Evolutionary conservation across 1,139 yeast species (phyloP).

Genomic region (Suhomyces coccinellae): DNA sequence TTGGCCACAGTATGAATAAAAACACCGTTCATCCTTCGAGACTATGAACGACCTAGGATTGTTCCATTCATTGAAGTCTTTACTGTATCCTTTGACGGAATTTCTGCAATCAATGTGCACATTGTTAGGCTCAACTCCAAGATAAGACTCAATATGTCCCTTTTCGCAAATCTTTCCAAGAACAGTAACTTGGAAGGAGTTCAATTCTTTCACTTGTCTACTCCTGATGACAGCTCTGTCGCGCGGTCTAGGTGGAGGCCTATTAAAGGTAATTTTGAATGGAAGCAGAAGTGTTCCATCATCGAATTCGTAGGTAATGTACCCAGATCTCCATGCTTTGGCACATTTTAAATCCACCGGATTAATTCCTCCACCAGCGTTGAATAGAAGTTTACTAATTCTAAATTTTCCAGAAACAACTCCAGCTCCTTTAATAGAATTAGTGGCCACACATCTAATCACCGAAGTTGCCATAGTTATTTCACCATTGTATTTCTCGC

Average conservation of each 20-base stretch:
- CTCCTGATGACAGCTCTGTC: background rate
- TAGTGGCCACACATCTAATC: background rate
- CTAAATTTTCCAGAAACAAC: background rate
- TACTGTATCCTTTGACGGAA: too few relatives aligned
- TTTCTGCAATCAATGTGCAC: too few relatives aligned
- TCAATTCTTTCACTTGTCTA: background rate
- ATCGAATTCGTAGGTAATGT: background rate
- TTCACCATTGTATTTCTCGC: background rate
- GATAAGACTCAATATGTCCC: too few relatives aligned
- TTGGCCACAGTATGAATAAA: too few relatives aligned
- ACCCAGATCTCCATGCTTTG: background rate
- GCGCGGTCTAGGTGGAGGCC: background rate
- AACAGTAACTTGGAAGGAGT: too few relatives aligned
- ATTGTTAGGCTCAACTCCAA: too few relatives aligned
- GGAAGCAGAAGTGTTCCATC: background rate
- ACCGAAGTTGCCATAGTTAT: background rate
- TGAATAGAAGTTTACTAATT: background rate
- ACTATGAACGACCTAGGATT: too few relatives aligned
- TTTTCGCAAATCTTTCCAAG: too few relatives aligned
- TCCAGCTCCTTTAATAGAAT: background rate
- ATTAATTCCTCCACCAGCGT: background rate
- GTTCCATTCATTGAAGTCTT: too few relatives aligned
- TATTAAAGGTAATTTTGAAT: background rate
- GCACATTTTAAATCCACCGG: background rate
- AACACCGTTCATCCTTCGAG: too few relatives aligned